These are phyloP conservation scores for Ceraceosorus bombacis DNA, from an alignment of 1,284 basidiomycete genomes.

Conservation along the genomic window DNA sequence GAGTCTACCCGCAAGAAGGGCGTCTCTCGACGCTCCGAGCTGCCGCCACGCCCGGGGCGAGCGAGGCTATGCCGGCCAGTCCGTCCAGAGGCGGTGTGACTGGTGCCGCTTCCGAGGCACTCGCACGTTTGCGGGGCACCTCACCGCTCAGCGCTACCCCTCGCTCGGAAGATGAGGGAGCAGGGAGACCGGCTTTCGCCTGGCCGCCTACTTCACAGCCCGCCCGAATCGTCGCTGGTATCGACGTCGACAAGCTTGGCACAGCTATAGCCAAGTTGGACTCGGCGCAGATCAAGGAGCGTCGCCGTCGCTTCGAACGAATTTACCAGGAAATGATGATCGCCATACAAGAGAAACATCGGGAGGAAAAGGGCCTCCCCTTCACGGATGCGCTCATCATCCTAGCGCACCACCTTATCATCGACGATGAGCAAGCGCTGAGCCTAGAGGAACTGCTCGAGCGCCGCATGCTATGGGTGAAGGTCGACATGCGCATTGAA, in stretches of 20 bases:
- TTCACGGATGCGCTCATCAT: conserved; percentile 85
- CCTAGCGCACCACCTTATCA: conserved; percentile 83
- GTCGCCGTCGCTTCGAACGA: conserved; percentile 37
- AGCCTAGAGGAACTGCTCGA: conserved; percentile 42
- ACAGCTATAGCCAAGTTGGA: conserved; percentile 20
- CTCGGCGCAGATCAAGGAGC: conserved; percentile 26
- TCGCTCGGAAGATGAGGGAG: no score
- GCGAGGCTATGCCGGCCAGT: neutral
- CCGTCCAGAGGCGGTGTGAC: neutral
- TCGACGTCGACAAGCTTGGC: conserved; percentile 23
- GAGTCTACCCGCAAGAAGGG: conserved; percentile 26
- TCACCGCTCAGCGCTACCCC: conserved; percentile 3
- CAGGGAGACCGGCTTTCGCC: neutral
- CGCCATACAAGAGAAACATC: conserved; percentile 55
- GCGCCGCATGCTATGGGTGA: conserved; percentile 29
- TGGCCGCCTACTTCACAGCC: conserved; percentile 13
- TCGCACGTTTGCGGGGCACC: conserved; percentile 9
- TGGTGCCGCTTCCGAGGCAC: neutral
- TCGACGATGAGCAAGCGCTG: conserved; percentile 60
- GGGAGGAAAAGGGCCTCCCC: conserved; percentile 66
- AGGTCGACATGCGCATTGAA: conserved; percentile 35
- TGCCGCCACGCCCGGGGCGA: neutral
- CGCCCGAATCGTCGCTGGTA: conserved; percentile 12
- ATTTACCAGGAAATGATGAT: conserved; percentile 40
- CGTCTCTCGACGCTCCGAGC: conserved; percentile 14